These are phyloP conservation scores for Bretschneidera sinensis DNA, from an alignment of 345 rosid genomes.

Conservation along the genomic window DNA sequence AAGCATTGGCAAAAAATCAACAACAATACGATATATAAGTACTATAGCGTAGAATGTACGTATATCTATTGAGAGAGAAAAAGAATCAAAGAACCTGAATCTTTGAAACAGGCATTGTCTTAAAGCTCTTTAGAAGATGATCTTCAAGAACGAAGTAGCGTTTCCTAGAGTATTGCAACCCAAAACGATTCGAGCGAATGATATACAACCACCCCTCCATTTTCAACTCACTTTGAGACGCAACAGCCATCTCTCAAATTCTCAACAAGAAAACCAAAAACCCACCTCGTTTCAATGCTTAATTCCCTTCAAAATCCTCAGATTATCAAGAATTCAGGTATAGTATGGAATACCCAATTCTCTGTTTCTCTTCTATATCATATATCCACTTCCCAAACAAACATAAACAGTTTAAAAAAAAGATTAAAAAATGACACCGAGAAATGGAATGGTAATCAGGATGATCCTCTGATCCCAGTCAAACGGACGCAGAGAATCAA, in stretches of 20 bases:
- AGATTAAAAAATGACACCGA: neutral
- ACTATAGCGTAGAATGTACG: too few relatives aligned
- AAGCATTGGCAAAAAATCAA: neutral
- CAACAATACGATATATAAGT: neutral
- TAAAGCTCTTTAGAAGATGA: constrained; percentile 72
- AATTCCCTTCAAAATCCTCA: neutral
- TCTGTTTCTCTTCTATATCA: neutral
- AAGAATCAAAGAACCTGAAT: constrained; percentile 34
- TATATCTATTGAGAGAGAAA: too few relatives aligned
- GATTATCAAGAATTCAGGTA: neutral
- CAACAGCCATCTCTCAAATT: constrained; percentile 31
- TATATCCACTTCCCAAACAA: neutral
- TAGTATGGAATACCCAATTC: neutral
- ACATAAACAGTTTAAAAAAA: neutral
- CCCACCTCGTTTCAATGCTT: neutral
- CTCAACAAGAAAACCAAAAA: neutral
- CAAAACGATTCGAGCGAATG: constrained; percentile 74
- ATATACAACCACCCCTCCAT: constrained; percentile 93
- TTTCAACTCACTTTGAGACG: constrained; percentile 33
- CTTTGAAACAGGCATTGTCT: constrained; percentile 52
- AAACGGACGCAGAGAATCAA: constrained; percentile 2
- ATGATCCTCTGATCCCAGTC: constrained; percentile 17
- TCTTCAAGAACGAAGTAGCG: constrained; percentile 70
- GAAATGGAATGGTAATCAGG: neutral
- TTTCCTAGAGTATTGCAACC: constrained; percentile 76